Conservation (phyloP, 2,329 filamentous ascomycete species). For the Pestalotiopsis sp. region DNA sequence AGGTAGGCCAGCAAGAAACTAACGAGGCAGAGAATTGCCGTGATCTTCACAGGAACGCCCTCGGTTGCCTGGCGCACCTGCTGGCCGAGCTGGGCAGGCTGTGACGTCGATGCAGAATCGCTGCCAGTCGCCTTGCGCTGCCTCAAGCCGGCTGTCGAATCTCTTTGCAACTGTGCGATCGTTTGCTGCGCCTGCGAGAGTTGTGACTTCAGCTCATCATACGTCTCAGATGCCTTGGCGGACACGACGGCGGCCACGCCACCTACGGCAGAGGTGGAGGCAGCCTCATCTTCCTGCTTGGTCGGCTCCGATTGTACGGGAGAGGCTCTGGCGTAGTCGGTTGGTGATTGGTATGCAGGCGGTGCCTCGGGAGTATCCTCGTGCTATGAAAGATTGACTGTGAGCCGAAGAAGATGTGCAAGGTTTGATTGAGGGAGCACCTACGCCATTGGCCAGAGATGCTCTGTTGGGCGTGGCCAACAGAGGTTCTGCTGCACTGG, state of each 20-base stretch:
- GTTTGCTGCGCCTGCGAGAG: conserved; percentile 75
- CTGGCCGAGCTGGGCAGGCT: conserved; percentile 50
- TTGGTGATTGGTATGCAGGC: conserved; percentile 47
- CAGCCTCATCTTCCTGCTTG: conserved; percentile 28
- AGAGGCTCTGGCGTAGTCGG: conserved; percentile 31
- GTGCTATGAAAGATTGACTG: conserved; percentile 23
- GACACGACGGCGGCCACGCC: conserved; percentile 49
- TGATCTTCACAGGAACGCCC: conserved; percentile 85
- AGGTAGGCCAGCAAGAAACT: conserved; percentile 95
- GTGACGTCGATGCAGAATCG: conserved; percentile 50
- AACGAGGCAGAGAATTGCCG: conserved; percentile 80
- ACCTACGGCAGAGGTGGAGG: conserved; percentile 22
- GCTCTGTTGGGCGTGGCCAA: conserved; percentile 43
- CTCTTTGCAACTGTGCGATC: conserved; percentile 69
- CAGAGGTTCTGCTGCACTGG: conserved; percentile 22
- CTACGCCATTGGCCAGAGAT: conserved; percentile 41
- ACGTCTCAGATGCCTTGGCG: conserved; percentile 41
- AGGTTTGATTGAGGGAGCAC: conserved; percentile 19
- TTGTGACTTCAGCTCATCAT: conserved; percentile 70
- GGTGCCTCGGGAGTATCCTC: conserved; percentile 48
- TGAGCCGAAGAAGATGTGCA: neutral
- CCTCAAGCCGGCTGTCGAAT: conserved; percentile 70
- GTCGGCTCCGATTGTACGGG: conserved; percentile 26
- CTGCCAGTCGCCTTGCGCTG: conserved; percentile 70
- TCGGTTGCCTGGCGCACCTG: conserved; percentile 61